Percentiles rank a stretch among this genome's conserved stretches.
phyloP scores from a whole-genome alignment of 768 basidiomycete species.

The Neoboletus subvelutipes region DNA sequence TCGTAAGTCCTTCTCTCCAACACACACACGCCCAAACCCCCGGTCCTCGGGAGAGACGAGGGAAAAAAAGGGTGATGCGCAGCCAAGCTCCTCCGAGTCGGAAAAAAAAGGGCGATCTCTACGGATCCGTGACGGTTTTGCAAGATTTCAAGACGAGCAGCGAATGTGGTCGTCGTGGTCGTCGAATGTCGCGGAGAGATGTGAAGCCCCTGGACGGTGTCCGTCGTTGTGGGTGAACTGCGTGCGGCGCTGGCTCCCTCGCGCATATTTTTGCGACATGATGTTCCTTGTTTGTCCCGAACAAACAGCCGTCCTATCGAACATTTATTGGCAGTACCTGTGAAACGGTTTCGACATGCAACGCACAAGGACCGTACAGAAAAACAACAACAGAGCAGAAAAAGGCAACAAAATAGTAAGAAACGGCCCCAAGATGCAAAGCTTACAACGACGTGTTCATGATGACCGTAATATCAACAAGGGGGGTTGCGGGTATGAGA shows the following conservation, averaged over 20 bases:
- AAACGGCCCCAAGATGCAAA: too few relatives aligned
- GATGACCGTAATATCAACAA: conserved; percentile 6
- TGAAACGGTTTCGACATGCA: neutral
- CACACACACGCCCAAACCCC: neutral
- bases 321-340: neutral
- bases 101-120: conserved; percentile 50
- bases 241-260: conserved; percentile 22
- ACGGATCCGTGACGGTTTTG: conserved; percentile 62
- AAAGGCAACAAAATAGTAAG: too few relatives aligned
- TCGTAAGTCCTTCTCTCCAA: neutral
- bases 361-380: too few relatives aligned
- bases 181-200: conserved; percentile 2
- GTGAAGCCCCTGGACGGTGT: conserved; percentile 10
- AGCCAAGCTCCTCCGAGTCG: neutral
- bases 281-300: conserved; percentile 34
- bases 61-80: conserved; percentile 1
- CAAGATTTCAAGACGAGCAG: conserved; percentile 53
- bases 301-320: conserved; percentile 29
- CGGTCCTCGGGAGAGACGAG: neutral
- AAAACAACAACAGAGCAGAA: too few relatives aligned
- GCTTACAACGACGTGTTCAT: conserved; percentile 11
- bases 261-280: conserved; percentile 37
- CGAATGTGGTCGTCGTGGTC: neutral
- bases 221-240: conserved; percentile 25
- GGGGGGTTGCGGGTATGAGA: conserved; percentile 12